These are phyloP conservation scores for Perilla frutescens DNA, from an alignment of 257 asterid genomes.

Conservation along the genomic window DNA sequence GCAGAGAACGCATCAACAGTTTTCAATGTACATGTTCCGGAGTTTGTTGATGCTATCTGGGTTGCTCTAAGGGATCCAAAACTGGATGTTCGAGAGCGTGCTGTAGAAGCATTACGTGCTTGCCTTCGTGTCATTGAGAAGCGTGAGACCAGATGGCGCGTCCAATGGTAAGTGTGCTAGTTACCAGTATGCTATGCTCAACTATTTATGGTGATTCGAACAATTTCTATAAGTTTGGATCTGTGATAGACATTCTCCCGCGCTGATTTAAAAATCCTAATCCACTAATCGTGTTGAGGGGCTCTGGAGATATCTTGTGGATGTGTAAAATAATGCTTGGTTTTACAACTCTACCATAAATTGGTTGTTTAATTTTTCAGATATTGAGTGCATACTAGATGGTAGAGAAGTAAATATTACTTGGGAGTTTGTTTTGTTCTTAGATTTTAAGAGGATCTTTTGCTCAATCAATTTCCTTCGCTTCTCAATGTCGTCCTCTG, in stretches of 20 bases:
- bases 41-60: constrained; percentile 98
- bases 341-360: background rate
- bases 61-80: constrained; percentile 95
- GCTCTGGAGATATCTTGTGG: constrained; percentile 5
- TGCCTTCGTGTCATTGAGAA: constrained; percentile 95
- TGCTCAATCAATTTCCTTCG: background rate
- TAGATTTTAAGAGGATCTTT: background rate
- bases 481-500: background rate
- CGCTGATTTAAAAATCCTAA: background rate
- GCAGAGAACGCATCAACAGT: constrained; percentile 99
- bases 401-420: constrained; percentile 5
- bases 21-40: constrained; percentile 95
- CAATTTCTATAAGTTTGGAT: background rate
- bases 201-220: constrained; percentile 24
- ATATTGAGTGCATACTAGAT: constrained; percentile 1
- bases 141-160: constrained; percentile 99
- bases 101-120: constrained; percentile 99
- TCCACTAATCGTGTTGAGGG: constrained; percentile 11
- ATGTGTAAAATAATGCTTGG: background rate
- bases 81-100: constrained; percentile 86
- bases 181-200: constrained; percentile 13
- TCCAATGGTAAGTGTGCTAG: constrained; percentile 78
- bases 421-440: constrained; percentile 1
- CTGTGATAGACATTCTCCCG: background rate
- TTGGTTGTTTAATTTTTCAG: constrained; percentile 6